Evolutionary conservation across 805 yeast genomes (phyloP).

Genomic region (Kodamaea leandrae): DNA sequence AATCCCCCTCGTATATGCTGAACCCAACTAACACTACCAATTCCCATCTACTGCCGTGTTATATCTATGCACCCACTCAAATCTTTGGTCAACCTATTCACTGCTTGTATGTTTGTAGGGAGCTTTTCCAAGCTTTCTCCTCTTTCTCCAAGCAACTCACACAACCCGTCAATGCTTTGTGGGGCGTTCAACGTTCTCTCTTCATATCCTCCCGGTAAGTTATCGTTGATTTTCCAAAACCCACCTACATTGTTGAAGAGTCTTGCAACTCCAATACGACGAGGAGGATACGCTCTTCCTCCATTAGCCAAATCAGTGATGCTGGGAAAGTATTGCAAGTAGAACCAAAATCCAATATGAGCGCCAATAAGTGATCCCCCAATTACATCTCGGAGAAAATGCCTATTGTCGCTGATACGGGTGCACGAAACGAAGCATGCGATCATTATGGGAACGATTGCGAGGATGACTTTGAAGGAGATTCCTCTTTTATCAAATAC

Average conservation of each 20-base stretch:
- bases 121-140: slow-evolving; percentile 1
- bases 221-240: slow-evolving; percentile 11
- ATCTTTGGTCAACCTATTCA: slow-evolving; percentile 3
- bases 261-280: slow-evolving; percentile 30
- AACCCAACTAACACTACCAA: no score
- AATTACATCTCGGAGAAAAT: slow-evolving; percentile 39
- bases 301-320: slow-evolving; percentile 22
- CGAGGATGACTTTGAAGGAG: slow-evolving; percentile 29
- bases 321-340: slow-evolving; percentile 43
- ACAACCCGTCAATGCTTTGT: slow-evolving; percentile 4
- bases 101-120: slow-evolving; percentile 4
- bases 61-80: slow-evolving; percentile 4
- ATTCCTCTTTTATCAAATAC: slow-evolving; percentile 36
- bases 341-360: slow-evolving; percentile 29
- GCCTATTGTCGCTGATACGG: slow-evolving; percentile 49
- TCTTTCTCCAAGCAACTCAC: not conserved
- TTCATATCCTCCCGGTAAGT: slow-evolving; percentile 22
- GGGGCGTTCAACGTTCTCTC: slow-evolving; percentile 20
- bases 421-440: slow-evolving; percentile 38
- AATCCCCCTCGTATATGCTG: no score
- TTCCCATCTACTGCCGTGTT: no score
- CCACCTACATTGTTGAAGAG: slow-evolving; percentile 15
- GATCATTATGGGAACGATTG: slow-evolving; percentile 33
- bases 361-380: slow-evolving; percentile 40
- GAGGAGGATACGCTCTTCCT: slow-evolving; percentile 46